Evolutionary conservation across 352 stramenopile genomes (phyloP).

Genomic region (Phytophthora nicotianae): DNA sequence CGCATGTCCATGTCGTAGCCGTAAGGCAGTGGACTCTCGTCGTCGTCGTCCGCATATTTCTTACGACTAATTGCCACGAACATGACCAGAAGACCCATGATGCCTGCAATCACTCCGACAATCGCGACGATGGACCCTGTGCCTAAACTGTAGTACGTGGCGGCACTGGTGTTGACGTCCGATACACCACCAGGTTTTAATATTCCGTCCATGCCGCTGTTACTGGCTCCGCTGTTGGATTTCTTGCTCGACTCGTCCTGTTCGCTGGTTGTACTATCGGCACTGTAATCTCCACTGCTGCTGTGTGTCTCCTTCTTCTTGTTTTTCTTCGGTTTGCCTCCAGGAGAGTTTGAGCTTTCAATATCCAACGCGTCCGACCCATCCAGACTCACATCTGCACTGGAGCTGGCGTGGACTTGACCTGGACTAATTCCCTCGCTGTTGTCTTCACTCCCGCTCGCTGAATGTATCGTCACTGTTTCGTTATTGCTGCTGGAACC

Average conservation of each 20-base stretch:
- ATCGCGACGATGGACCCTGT: conserved; percentile 74
- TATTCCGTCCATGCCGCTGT: conserved; percentile 16
- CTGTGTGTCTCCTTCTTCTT: conserved; percentile 22
- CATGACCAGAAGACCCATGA: conserved; percentile 56
- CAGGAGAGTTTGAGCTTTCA: conserved; percentile 2
- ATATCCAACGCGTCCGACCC: not conserved
- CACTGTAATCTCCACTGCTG: conserved; percentile 17
- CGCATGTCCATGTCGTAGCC: conserved; percentile 52
- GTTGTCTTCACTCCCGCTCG: conserved; percentile 7
- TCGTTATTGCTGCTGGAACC: conserved; percentile 26
- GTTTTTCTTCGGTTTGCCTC: conserved; percentile 14
- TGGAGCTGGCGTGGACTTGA: conserved; percentile 34
- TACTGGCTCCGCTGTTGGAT: conserved; percentile 15
- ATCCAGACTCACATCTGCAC: conserved; percentile 23
- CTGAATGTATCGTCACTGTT: conserved; percentile 17
- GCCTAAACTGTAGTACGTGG: conserved; percentile 58
- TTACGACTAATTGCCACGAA: conserved; percentile 70
- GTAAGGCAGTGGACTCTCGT: conserved; percentile 45
- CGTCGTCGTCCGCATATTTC: conserved; percentile 62
- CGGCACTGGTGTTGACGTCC: conserved; percentile 52
- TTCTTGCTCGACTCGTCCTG: not conserved
- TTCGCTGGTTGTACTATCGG: not conserved
- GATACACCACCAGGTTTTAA: conserved; percentile 40
- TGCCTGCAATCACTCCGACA: conserved; percentile 68
- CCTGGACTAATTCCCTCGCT: conserved; percentile 16